Evolutionary conservation across 1,284 basidiomycete species (phyloP), one percentile per base, ranked within the genome.

Genomic region (Heimioporus retisporus): DNA sequence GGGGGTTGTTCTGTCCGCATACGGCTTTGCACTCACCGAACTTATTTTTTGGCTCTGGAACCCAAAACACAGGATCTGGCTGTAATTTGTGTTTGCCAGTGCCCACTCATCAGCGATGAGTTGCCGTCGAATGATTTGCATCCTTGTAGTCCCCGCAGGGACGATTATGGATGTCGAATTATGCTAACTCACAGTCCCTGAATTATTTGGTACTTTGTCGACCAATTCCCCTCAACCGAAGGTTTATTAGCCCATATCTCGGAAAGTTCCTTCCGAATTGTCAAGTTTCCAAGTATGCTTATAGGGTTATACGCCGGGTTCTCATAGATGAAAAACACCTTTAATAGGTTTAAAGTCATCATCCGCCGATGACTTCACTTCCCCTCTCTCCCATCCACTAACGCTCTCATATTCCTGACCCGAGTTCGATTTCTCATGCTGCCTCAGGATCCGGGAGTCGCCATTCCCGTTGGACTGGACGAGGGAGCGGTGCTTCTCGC

Each of bases 401-500:
- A 13, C 54, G 25, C 4, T 60, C 48, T 57, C 25, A 10, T 16
- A 25, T 23, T 59, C 25, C 55, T 51, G n/a, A 28, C 53, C 18
- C 35, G 40, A 56, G 19, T 48, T 54, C 53, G 35, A 35, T 10
- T n/a, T 23, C 40, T 55, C 35, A 23, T 15, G 25, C 62, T 44
- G 66, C 2, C 2, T 25, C 35, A 35, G 35, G 23, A 54, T 44
- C 13, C 60, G 21, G 40, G 46, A 31, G 19, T 61, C 16, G 21
- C 6, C 31, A 11, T 62, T 55, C 48, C 61, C 46, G 14, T 71
- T 35, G 19, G 21, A 8, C 31, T 35, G 6, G 25, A 65, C 42
- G 64, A 68, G 21, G 72, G 72, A 59, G 54, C 71, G 2, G 68
- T 64, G 21, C 69, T 72, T 16, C 44, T 72, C 44, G 65, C 56